Evolutionary conservation across 2,329 filamentous ascomycete genomes (phyloP), one percentile per base, ranked within the genome.

Genomic region (Colletotrichum destructivum): DNA sequence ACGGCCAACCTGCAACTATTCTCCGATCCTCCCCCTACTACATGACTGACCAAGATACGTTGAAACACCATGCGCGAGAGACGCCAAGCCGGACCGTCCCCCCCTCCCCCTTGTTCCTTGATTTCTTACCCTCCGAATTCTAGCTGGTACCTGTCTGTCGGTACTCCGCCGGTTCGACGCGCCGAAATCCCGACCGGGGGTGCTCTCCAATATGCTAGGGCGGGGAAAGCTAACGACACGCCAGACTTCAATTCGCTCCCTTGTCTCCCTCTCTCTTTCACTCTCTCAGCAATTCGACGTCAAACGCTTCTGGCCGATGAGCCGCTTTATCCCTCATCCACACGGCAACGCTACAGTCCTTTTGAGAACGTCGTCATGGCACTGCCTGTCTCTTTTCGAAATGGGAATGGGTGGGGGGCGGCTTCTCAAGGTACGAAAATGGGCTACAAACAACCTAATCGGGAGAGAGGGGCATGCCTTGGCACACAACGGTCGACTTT

Each of bases 161-260:
- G 64, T 59, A 63, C 59, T 61, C 59, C 40, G 59, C 65, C 69
- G 69, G 69, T 21, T 72, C 65, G 54, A 51, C 69, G 65, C 40
- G 40, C 69, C 69, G 69, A 72, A 64, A 64, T 64, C 60, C 69
- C 69, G 69, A 69, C 60, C 15, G 38, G 40, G 60, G 51, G 31
- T 31, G 47, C 18, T 52, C 54, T 46, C 23, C 61, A 55, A 63
- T 23, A 11, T 54, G 15, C 18, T 21, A 46, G 49, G 47, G 49
- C 26, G 47, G 49, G 59, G 49, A 21, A 54, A 46, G 35, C 46
- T 60, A 69, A 69, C 65, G 54, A 72, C 46, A 69, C 60, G 46
- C 65, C 65, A 60, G 18, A 59, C 40, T 40, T 72, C 46, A 42
- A 31, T 42, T 42, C 40, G 40, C 18, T 44, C 65, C n/a, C 7